Evolutionary conservation across 345 rosid species (phyloP).

Genomic region (Nasturtium officinale): DNA sequence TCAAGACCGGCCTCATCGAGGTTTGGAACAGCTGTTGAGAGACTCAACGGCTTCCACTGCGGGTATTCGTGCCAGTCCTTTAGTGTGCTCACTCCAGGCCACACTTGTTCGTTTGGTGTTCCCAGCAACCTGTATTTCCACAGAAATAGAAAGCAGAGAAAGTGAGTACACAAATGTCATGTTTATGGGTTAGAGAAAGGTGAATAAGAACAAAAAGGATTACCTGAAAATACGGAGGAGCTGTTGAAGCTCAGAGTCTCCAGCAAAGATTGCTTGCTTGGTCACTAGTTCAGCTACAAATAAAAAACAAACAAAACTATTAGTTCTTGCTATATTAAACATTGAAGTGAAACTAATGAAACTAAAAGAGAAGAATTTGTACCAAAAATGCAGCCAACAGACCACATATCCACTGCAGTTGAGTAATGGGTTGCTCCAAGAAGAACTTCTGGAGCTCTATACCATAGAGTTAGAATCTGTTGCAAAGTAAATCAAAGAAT

Average conservation of each 20-base stretch:
- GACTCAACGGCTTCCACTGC: constrained; percentile 77
- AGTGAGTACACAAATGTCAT: neutral
- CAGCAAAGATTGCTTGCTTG: constrained; percentile 86
- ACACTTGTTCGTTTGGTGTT: constrained; percentile 85
- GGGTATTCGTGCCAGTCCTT: constrained; percentile 99
- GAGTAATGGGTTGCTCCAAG: constrained; percentile 97
- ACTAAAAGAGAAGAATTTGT: neutral
- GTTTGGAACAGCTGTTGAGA: constrained; percentile 69
- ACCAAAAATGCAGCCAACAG: constrained; percentile 96
- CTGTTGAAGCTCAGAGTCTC: constrained; percentile 96
- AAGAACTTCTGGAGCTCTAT: constrained; percentile 95
- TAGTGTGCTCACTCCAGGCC: constrained; percentile 94
- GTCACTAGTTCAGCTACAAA: constrained; percentile 76
- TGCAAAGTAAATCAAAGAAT: neutral
- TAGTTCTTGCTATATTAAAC: neutral
- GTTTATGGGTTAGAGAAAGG: neutral
- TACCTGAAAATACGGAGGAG: constrained; percentile 93
- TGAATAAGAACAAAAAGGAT: constrained; percentile 23
- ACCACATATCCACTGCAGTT: constrained; percentile 96
- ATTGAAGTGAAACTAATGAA: constrained; percentile 12
- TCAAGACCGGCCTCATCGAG: constrained; percentile 74
- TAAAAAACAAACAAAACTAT: constrained; percentile 16
- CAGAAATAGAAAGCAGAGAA: neutral
- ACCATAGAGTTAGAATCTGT: constrained; percentile 92
- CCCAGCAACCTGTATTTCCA: constrained; percentile 68